Base-by-base conservation (phyloP, 2,329 filamentous ascomycete genomes). In the Neocatenulostroma microsporum region DNA sequence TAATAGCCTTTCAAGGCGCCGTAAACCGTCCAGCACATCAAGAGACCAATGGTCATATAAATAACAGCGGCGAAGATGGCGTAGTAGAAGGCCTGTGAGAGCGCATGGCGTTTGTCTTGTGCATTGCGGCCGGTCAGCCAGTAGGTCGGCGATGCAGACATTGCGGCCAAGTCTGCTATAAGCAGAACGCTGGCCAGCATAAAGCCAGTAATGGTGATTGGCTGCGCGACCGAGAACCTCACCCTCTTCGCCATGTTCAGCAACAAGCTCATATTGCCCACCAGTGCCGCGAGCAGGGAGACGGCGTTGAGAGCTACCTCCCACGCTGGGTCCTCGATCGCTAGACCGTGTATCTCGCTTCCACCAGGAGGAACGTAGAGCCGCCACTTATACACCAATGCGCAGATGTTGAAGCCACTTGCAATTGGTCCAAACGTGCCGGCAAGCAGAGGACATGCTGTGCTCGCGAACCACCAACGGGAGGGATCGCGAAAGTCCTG, bases 391-490 rank as follows among this genome's bases (percentile, higher is more conserved):
- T 72, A 64, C 2, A 71, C 67, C 5, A 79, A 59, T 9, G 74
- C 73, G 38, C 59, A 63, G n/a, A 64, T 56, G 29, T 50, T 62
- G 50, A 63, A 62, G 21, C 55, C 55, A 35, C 45, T 59, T 20
- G 61, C 59, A 17, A 63, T 50, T 12, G 61, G 62, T 1, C 61
- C 61, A 28, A 63, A 62, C 1, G 59, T 62, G 45, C 63, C 63
- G 3, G 74, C 74, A 23, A 76, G 60, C 3, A 78, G 59, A 11
- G 75, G 75, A 47, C 70, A 72, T 21, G 67, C 72, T 7, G 74
- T 78, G 14, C 69, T 74, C 3, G 73, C 73, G 49, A 78, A 72
- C 74, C 74, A 79, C 73, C 73, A 78, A 37, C 67, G 64, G 29
- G 35, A 49, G 6, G 45, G 69, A 37, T 67, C 62, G 6, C 65